A percentile compares a stretch with the other conserved stretches of the same genome.
phyloP scores from a whole-genome alignment of 306 rosid genomes.

The Cicer bijugum region DNA sequence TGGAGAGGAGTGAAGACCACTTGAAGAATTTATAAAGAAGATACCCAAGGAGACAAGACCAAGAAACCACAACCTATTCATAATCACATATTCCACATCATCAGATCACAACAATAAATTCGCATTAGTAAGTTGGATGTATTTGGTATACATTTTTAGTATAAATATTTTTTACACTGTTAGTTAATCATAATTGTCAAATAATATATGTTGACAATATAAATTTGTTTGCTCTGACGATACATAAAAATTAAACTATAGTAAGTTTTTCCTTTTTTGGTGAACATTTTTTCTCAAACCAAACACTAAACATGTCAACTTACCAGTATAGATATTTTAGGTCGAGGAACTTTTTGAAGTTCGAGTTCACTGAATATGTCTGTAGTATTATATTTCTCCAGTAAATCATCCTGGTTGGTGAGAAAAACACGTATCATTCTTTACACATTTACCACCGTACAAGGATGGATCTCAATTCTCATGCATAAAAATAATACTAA shows the following conservation, averaged over 20 bases:
- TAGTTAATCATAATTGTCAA: too few species aligned
- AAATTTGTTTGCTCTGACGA: too few species aligned
- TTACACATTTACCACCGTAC: neutral
- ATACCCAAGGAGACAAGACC: constrained; percentile 60
- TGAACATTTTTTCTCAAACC: neutral
- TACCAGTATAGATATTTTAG: constrained; percentile 65
- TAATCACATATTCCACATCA: neutral
- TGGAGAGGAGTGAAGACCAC: constrained; percentile 61
- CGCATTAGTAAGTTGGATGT: neutral
- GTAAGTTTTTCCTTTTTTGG: neutral
- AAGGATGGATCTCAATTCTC: neutral
- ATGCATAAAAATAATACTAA: neutral
- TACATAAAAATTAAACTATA: too few species aligned
- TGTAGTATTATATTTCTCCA: constrained; percentile 67
- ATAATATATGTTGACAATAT: too few species aligned
- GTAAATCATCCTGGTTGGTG: constrained; percentile 64
- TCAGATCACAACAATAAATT: neutral
- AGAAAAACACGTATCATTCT: neutral
- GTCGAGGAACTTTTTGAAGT: constrained; percentile 56
- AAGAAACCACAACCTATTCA: constrained; percentile 55
- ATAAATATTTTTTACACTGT: too few species aligned
- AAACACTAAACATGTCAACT: constrained; percentile 9
- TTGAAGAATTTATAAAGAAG: constrained; percentile 47
- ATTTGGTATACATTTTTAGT: too few species aligned
- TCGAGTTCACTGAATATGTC: constrained; percentile 64